These are phyloP conservation scores for Mycena galericulata DNA, from an alignment of 768 basidiomycete genomes.

Conservation along the genomic window DNA sequence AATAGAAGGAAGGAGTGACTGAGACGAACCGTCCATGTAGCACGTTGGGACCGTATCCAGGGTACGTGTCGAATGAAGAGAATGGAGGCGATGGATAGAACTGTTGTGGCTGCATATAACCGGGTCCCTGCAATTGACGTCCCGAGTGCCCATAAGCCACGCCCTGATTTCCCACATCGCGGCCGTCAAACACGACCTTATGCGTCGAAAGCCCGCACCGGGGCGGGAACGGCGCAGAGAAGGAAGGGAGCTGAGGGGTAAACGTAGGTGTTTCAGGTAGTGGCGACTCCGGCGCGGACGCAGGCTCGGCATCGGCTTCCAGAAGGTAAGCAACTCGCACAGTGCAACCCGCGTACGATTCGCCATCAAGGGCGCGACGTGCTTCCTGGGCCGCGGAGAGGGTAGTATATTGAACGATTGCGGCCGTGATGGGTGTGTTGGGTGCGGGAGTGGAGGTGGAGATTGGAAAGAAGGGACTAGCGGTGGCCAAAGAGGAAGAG, in stretches of 20 bases:
- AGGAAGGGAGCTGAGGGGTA: conserved; percentile 15
- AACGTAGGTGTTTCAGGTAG: conserved; percentile 15
- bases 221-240: neutral
- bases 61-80: conserved; percentile 12
- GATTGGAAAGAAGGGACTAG: neutral
- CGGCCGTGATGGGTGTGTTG: conserved; percentile 20
- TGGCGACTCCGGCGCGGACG: conserved; percentile 25
- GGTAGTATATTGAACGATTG: conserved; percentile 28
- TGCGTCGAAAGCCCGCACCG: conserved; percentile 19
- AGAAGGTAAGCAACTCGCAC: conserved; percentile 29
- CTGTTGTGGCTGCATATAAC: conserved; percentile 17
- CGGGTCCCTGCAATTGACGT: conserved; percentile 19
- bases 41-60: conserved; percentile 19
- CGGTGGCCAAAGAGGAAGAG: neutral
- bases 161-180: conserved; percentile 30
- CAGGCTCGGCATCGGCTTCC: conserved; percentile 25
- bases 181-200: conserved; percentile 28
- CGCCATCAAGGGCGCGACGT: conserved; percentile 28
- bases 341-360: conserved; percentile 30
- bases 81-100: conserved; percentile 17
- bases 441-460: conserved; percentile 15
- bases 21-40: conserved; percentile 22
- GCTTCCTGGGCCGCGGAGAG: conserved; percentile 32
- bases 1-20: neutral
- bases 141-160: conserved; percentile 3